Percentiles rank a stretch among this genome's conserved stretches.
These are phyloP conservation scores for Trichoderma citrinoviride DNA, from an alignment of 2,329 filamentous ascomycete species.

Conservation along the genomic window DNA sequence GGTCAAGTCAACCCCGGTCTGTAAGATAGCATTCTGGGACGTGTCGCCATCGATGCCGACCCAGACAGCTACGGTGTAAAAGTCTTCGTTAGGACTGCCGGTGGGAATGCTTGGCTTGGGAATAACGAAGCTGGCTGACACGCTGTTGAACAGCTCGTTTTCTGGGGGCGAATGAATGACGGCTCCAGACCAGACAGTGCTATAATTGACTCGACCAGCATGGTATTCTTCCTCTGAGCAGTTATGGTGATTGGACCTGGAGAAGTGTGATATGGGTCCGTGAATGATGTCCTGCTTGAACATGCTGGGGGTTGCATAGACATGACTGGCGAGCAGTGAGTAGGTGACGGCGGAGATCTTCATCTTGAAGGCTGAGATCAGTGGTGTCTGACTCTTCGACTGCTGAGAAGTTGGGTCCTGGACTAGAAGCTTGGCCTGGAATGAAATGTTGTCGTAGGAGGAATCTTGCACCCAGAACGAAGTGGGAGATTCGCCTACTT, in stretches of 20 bases:
- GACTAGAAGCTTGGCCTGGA: background rate
- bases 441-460: background rate
- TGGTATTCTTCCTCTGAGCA: background rate
- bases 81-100: background rate
- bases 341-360: conserved; percentile 5
- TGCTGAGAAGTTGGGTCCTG: background rate
- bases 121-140: conserved; percentile 4
- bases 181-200: conserved; percentile 13
- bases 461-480: background rate
- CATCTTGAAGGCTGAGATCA: background rate
- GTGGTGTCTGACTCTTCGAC: background rate
- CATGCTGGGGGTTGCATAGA: background rate
- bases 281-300: background rate
- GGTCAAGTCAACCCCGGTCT: conserved; percentile 36
- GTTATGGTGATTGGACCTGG: background rate
- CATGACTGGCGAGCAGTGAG: background rate
- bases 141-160: background rate
- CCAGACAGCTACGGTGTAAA: conserved; percentile 35
- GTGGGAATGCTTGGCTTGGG: background rate
- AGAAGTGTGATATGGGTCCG: background rate
- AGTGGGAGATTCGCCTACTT: background rate
- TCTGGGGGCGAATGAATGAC: conserved; percentile 2
- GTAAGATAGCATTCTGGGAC: conserved; percentile 38
- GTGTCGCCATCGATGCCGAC: conserved; percentile 45
- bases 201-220: background rate